A percentile compares a stretch with the other conserved stretches of the same genome.
These are phyloP conservation scores for Boechera retrofracta DNA, from an alignment of 345 rosid genomes.

Conservation along the genomic window DNA sequence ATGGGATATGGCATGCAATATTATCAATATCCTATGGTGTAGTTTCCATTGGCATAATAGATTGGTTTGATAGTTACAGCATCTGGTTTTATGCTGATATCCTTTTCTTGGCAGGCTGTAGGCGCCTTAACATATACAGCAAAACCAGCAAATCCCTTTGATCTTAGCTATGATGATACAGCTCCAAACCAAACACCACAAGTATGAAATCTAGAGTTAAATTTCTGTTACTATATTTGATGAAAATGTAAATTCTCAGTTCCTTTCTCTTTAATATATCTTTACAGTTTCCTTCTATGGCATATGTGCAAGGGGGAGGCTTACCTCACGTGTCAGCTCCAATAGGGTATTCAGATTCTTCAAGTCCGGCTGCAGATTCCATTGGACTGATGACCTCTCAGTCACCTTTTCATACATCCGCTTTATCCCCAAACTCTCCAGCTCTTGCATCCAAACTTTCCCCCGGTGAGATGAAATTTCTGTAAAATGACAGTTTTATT, in stretches of 20 bases:
- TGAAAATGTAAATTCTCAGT: slow-evolving; percentile 11
- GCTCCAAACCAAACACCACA: slow-evolving; percentile 43
- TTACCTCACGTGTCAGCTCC: slow-evolving; percentile 48
- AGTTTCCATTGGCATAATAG: slow-evolving; percentile 15
- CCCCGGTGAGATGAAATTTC: slow-evolving; percentile 48
- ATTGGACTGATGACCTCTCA: slow-evolving; percentile 52
- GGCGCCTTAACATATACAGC: slow-evolving; percentile 46
- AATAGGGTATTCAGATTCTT: slow-evolving; percentile 29
- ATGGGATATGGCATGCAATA: slow-evolving; percentile 59
- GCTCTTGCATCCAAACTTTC: slow-evolving; percentile 44
- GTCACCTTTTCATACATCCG: slow-evolving; percentile 45
- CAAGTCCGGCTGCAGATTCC: slow-evolving; percentile 44
- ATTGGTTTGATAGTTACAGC: neutral
- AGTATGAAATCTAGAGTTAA: slow-evolving; percentile 46
- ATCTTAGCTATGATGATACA: slow-evolving; percentile 50
- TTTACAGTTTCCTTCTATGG: slow-evolving; percentile 58
- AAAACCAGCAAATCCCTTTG: slow-evolving; percentile 74
- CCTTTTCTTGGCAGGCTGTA: slow-evolving; percentile 49
- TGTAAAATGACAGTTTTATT: neutral
- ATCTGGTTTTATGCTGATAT: slow-evolving; percentile 3
- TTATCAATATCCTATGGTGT: slow-evolving; percentile 63
- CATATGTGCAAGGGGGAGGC: slow-evolving; percentile 50
- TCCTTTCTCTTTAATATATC: slow-evolving; percentile 5
- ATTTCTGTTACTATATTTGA: neutral
- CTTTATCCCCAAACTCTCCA: slow-evolving; percentile 42